Evolutionary conservation across 2,329 filamentous ascomycete species (phyloP), one percentile per base, ranked within the genome.

Genomic region (Exophiala alcalophila): DNA sequence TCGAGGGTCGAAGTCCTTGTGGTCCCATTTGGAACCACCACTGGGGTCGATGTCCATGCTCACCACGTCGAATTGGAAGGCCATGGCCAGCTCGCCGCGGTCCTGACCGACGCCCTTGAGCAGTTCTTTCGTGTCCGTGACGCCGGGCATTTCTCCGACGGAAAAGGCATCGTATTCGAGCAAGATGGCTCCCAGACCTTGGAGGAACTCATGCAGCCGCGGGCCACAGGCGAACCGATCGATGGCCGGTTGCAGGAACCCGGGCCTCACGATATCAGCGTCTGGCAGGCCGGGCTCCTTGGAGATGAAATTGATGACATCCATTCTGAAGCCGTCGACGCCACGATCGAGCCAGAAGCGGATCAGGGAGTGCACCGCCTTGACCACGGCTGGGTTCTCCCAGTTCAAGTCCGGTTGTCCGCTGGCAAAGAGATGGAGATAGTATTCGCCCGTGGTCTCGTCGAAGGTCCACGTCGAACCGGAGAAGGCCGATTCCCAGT

Each of bases 401-500:
- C 86, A 92, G 65, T 92, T 92, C n/a, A 92, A 71, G 55, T 92
- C 87, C 0, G 87, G 86, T 60, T 91, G 86, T 52, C 85, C 79
- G 4, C 74, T 75, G 4, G 82, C 80, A 61, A 87, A 94, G 5
- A 92, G 72, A 50, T 84, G 80, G 0, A 90, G 76, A 57, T 87
- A 90, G 61, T 87, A 90, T 63, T 90, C 83, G 34, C 73, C 71
- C 0, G 83, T 86, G 11, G 65, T 60, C 52, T 86, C 79, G 55
- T 89, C 84, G 69, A 77, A 90, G 45, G 80, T 55, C 67, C 67
- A 69, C 10, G 61, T 63, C 40, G 60, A 65, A 35, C 47, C 53
- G n/a, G 45, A 46, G 16, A 56, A 47, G 4, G 51, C 51, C 15
- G 49, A 49, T 2, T 66, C 83, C 82, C 84, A 90, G 63, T 91